Percentiles rank a stretch among this genome's conserved stretches.
Evolutionary conservation across 2,329 filamentous ascomycete species (phyloP).

Genomic region (Penicillium crustosum): DNA sequence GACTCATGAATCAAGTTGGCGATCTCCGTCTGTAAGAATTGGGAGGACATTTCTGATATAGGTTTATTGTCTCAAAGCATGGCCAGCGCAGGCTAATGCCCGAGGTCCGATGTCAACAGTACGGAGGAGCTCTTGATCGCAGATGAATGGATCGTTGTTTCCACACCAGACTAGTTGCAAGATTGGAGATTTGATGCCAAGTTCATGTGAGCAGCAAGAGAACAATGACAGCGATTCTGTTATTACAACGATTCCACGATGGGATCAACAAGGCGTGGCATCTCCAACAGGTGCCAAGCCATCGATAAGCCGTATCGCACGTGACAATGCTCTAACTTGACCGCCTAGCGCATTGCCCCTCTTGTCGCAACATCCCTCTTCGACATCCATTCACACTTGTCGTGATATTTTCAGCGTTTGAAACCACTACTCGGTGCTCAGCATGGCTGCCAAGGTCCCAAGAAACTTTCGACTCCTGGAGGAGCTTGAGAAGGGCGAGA

Average conservation of each 20-base stretch:
- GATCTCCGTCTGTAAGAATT: constrained; percentile 84
- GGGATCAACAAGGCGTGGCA: constrained; percentile 26
- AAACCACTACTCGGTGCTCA: constrained; percentile 7
- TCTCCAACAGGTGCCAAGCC: constrained; percentile 24
- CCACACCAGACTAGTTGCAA: not conserved
- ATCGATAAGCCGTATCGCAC: constrained; percentile 28
- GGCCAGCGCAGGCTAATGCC: constrained; percentile 22
- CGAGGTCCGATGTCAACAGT: constrained; percentile 17
- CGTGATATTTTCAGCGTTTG: not conserved
- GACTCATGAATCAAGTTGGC: constrained; percentile 91
- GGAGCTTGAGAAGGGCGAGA: constrained; percentile 98
- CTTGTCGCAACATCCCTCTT: constrained; percentile 11
- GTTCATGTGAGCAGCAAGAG: not conserved
- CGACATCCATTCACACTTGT: constrained; percentile 1
- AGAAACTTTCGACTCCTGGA: constrained; percentile 95
- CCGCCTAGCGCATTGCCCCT: constrained; percentile 23
- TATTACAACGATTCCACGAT: constrained; percentile 13
- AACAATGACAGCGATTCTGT: not conserved
- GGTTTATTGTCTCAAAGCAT: constrained; percentile 31
- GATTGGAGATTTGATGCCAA: not conserved
- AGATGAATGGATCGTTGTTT: not conserved
- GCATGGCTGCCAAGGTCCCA: constrained; percentile 74
- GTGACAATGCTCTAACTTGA: constrained; percentile 15
- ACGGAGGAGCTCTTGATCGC: constrained; percentile 6
- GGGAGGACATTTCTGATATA: constrained; percentile 72